Evolutionary conservation across 352 stramenopile species (phyloP), one percentile per base, ranked within the genome.

Genomic region (Elongisporangium undulatum): DNA sequence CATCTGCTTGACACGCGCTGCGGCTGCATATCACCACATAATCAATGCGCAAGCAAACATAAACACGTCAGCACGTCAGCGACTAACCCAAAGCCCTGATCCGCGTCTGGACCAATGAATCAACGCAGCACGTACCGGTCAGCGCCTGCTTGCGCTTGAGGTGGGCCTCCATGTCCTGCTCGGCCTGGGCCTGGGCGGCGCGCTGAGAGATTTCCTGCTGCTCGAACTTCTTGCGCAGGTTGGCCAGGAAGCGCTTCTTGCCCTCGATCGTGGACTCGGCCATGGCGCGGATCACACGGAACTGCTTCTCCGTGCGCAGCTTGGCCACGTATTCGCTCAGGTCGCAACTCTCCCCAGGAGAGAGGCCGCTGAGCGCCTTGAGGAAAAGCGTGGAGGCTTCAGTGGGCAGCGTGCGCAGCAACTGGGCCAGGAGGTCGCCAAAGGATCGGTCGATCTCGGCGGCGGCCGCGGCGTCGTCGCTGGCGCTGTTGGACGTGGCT

Each of bases 281-380:
- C 80, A 94, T 90, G 38, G 85, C 82, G 49, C 87, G 85, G 59
- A 94, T 91, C 58, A 94, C 85, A 38, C 85, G 85, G 63, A 89
- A 94, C 72, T 94, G 83, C 65, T 94, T 94, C 64, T 90, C 79
- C 39, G 85, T 77, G 22, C 85, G 81, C 61, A 94, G 72, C 50
- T 74, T 74, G 53, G 75, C 67, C 51, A 94, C 77, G 54, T 94
- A 90, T 50, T 79, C 76, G 50, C 82, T 90, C 49, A 94, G 75
- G 58, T 92, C 81, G 65, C 82, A 71, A 60, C 77, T 89, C 59
- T 94, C 85, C 21, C 74, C 69, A 1, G 85, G 76, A 24, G 81
- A 89, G 16, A 94, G 67, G 0, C 85, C 85, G 29, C 80, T 87
- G 34, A 94, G 77, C 58, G 82, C 87, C 66, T 78, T 77, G 53